A percentile compares a stretch with the other conserved stretches of the same genome.
Evolutionary conservation across 2,329 filamentous ascomycete genomes (phyloP).

Genomic region (Fusarium denticulatum): DNA sequence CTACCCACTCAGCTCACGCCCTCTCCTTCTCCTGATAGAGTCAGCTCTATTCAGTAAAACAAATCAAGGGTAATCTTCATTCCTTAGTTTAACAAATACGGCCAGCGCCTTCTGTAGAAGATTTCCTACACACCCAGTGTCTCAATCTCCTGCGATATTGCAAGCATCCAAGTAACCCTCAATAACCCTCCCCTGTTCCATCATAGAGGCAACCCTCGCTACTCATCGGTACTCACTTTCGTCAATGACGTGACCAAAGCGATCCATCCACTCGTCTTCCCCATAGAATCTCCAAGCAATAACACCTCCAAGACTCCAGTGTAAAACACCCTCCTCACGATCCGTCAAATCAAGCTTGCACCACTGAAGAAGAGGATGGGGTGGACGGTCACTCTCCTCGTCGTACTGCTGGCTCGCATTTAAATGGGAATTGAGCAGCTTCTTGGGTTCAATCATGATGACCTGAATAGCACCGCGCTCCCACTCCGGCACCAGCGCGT

Average conservation of each 20-base stretch:
- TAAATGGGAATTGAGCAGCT: not conserved
- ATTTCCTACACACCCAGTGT: no score
- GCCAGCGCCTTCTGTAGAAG: rapidly evolving
- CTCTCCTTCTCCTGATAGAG: rapidly evolving
- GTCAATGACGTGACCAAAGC: not conserved
- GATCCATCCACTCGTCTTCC: not conserved
- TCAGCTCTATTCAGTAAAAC: rapidly evolving
- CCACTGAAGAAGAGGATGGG: not conserved
- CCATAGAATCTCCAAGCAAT: not conserved
- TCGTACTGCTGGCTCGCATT: not conserved
- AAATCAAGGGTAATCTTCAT: rapidly evolving
- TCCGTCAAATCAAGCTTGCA: not conserved
- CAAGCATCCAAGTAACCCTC: not conserved
- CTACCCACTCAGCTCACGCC: not conserved
- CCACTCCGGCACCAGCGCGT: not conserved
- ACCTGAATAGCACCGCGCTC: not conserved
- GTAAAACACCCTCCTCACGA: not conserved
- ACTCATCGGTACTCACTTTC: not conserved
- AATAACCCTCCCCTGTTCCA: rapidly evolving
- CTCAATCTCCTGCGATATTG: no score
- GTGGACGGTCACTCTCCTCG: not conserved
- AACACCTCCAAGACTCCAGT: not conserved
- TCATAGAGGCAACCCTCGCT: rapidly evolving
- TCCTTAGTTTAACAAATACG: rapidly evolving
- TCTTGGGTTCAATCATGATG: not conserved